Conservation (phyloP, 495 filamentous ascomycete species). For the Neurospora hispaniola region DNA sequence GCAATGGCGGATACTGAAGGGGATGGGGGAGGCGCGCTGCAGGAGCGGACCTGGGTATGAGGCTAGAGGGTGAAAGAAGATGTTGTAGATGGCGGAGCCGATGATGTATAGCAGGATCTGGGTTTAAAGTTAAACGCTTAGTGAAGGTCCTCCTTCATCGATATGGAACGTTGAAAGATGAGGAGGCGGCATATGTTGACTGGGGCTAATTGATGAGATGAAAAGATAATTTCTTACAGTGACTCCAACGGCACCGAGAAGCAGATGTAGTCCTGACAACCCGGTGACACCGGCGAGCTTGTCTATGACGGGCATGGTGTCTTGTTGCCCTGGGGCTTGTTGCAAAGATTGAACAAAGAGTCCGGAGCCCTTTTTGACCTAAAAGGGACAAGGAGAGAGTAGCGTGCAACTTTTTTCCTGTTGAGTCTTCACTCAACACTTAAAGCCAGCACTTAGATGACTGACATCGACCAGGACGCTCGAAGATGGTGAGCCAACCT, state of each 20-base stretch:
- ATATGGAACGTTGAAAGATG: neutral
- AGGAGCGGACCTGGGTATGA: slow-evolving; percentile 40
- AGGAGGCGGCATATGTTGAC: neutral
- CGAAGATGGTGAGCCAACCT: neutral
- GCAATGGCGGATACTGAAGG: slow-evolving; percentile 9
- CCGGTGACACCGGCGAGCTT: neutral
- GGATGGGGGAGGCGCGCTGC: slow-evolving; percentile 32
- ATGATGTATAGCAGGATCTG: slow-evolving; percentile 2
- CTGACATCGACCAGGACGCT: neutral
- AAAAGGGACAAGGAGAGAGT: neutral
- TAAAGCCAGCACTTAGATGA: neutral
- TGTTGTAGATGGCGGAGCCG: slow-evolving; percentile 29
- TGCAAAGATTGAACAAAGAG: neutral
- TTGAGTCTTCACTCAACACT: neutral
- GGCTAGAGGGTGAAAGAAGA: slow-evolving; percentile 44
- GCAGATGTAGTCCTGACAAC: neutral
- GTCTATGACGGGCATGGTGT: neutral
- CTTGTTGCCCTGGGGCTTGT: neutral
- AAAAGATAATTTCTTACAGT: neutral
- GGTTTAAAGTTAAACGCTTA: neutral
- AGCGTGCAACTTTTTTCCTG: neutral
- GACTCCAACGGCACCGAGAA: neutral
- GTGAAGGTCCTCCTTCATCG: neutral
- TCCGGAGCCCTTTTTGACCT: neutral
- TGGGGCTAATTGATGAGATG: neutral